Percentiles rank a stretch among this genome's conserved stretches.
Evolutionary conservation across 2,329 filamentous ascomycete genomes (phyloP).

Genomic region (Rhexocercosporidium sp.): DNA sequence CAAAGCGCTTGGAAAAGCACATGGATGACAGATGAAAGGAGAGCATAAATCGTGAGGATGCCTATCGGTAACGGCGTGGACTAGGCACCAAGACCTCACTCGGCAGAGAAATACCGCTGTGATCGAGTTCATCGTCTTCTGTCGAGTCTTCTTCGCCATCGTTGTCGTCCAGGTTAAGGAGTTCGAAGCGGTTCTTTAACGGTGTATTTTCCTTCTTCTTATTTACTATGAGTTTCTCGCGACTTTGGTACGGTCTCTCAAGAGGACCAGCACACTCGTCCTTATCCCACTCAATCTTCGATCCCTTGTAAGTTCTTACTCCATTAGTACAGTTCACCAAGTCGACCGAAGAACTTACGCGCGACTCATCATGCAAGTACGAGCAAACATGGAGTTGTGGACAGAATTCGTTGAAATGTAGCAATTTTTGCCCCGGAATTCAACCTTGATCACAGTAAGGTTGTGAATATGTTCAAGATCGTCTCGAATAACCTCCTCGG

Average conservation of each 20-base stretch:
- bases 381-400: slow-evolving; percentile 74
- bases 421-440: slow-evolving; percentile 62
- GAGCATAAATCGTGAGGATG: background rate
- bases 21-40: background rate
- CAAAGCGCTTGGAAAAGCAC: background rate
- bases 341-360: slow-evolving; percentile 20
- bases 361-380: slow-evolving; percentile 75
- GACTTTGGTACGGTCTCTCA: slow-evolving; percentile 35
- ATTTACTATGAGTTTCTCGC: slow-evolving; percentile 38
- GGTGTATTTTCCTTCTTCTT: slow-evolving; percentile 48
- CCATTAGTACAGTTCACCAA: slow-evolving; percentile 31
- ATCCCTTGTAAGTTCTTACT: slow-evolving; percentile 68
- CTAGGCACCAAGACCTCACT: background rate
- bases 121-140: slow-evolving; percentile 32
- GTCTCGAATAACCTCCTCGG: slow-evolving; percentile 67
- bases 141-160: slow-evolving; percentile 43
- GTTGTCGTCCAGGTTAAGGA: slow-evolving; percentile 58
- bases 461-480: slow-evolving; percentile 86
- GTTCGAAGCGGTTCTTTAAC: slow-evolving; percentile 64
- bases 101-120: slow-evolving; percentile 26
- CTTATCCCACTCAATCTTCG: slow-evolving; percentile 70
- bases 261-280: slow-evolving; percentile 69
- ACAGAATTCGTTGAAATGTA: slow-evolving; percentile 80
- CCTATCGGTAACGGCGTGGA: background rate
- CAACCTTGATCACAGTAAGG: slow-evolving; percentile 70